phyloP scores from a whole-genome alignment of 2,329 filamentous ascomycete species.

The Leptographium wingfieldii region DNA sequence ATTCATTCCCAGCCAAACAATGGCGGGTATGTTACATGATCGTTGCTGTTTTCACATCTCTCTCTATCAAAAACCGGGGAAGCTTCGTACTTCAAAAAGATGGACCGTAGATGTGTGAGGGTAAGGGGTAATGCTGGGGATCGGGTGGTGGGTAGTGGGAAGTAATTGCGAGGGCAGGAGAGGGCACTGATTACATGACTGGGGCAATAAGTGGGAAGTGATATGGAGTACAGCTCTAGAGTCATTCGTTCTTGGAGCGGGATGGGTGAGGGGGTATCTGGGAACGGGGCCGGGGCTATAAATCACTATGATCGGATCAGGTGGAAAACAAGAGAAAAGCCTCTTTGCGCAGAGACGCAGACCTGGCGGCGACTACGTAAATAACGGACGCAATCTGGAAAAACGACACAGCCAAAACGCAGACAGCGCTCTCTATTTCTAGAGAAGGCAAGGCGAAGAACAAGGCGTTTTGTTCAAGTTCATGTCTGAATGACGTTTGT shows the following conservation, averaged over 20 bases:
- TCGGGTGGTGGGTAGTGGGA: neutral
- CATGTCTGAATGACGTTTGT: conserved; percentile 38
- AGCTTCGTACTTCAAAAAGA: neutral
- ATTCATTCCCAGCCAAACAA: conserved; percentile 13
- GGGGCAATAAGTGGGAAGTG: neutral
- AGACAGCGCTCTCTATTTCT: neutral
- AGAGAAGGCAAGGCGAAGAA: neutral
- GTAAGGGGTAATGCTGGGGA: neutral
- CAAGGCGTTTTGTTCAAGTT: conserved; percentile 10
- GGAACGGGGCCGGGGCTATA: neutral
- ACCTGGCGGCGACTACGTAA: neutral
- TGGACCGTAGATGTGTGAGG: neutral
- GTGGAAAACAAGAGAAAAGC: neutral
- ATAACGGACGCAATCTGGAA: neutral
- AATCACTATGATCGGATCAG: neutral
- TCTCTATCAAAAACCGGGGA: conserved; percentile 9
- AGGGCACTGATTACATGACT: neutral
- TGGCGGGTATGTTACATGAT: conserved; percentile 14
- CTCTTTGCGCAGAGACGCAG: neutral
- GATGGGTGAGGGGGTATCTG: neutral
- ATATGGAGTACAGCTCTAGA: neutral
- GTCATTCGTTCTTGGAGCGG: neutral
- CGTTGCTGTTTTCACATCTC: conserved; percentile 11
- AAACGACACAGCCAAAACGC: neutral
- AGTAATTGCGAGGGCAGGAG: neutral